Conservation (phyloP, 345 rosid genomes). For the Bruguiera parviflora region DNA sequence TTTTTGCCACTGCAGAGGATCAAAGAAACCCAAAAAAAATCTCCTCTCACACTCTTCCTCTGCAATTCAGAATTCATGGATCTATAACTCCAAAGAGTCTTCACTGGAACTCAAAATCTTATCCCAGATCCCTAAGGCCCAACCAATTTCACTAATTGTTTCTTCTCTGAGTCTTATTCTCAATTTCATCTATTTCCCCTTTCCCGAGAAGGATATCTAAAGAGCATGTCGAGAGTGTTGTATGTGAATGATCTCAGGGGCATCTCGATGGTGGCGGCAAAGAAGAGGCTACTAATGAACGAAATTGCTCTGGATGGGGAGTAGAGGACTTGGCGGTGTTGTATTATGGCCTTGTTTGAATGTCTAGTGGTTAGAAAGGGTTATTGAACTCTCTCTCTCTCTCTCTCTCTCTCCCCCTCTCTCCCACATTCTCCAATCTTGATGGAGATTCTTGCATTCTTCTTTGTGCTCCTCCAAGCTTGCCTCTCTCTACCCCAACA, state of each 20-base stretch:
- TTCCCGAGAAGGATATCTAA: neutral
- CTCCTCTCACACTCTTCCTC: neutral
- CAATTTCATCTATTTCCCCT: neutral
- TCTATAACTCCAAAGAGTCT: constrained; percentile 40
- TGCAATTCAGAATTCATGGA: constrained; percentile 45
- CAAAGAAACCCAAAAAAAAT: neutral
- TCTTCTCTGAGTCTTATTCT: constrained; percentile 14
- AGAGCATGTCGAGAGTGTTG: neutral
- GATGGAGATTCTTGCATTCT: too few species aligned
- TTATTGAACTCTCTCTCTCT: too few species aligned
- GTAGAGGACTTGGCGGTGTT: neutral
- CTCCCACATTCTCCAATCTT: too few species aligned
- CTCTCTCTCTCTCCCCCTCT: too few species aligned
- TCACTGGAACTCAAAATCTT: constrained; percentile 41
- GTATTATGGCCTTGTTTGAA: neutral
- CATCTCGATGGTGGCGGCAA: neutral
- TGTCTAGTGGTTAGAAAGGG: neutral
- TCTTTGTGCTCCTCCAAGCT: too few species aligned
- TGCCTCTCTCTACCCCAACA: too few species aligned
- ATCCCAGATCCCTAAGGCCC: constrained; percentile 25
- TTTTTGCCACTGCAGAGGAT: neutral
- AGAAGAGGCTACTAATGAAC: neutral
- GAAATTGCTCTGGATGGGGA: neutral
- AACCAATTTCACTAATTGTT: constrained; percentile 28
- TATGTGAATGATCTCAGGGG: neutral